A percentile compares a stretch with the other conserved stretches of the same genome.
These are phyloP conservation scores for Setomelanomma holmii DNA, from an alignment of 2,329 filamentous ascomycete genomes.

Conservation along the genomic window DNA sequence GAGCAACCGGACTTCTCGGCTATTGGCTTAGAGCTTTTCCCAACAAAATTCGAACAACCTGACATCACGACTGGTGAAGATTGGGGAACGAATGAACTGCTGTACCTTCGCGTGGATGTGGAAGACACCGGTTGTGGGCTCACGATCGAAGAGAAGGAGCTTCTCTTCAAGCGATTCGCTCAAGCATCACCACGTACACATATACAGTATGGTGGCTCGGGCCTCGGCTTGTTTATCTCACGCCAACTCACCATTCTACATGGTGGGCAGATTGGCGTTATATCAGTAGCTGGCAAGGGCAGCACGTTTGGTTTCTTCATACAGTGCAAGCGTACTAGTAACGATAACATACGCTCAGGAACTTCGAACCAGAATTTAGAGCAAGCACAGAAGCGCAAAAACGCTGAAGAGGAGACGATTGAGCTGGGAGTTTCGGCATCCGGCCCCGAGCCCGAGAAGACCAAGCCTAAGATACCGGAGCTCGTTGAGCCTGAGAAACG, in stretches of 20 bases:
- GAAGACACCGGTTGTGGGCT: slow-evolving; percentile 51
- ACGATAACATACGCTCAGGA: too few species aligned
- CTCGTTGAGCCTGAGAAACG: slow-evolving; percentile 15
- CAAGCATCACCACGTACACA: slow-evolving; percentile 44
- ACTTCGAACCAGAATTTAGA: slow-evolving; percentile 17
- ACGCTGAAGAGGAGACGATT: slow-evolving; percentile 5
- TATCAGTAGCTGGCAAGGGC: slow-evolving; percentile 36
- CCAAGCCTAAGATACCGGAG: neutral
- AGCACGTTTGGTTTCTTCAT: slow-evolving; percentile 45
- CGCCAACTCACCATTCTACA: slow-evolving; percentile 43
- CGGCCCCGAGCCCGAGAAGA: slow-evolving; percentile 5
- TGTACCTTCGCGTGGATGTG: slow-evolving; percentile 49
- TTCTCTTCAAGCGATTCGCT: slow-evolving; percentile 42
- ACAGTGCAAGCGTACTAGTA: too few species aligned
- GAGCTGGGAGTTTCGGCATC: slow-evolving; percentile 19
- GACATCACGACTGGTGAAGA: too few species aligned
- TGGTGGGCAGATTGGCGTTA: slow-evolving; percentile 44
- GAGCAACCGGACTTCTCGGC: slow-evolving; percentile 41
- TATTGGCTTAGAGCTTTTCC: slow-evolving; percentile 29
- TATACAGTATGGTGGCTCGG: slow-evolving; percentile 47
- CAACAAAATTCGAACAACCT: neutral
- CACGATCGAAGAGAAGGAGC: slow-evolving; percentile 44
- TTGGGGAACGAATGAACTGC: slow-evolving; percentile 9
- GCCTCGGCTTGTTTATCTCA: slow-evolving; percentile 46
- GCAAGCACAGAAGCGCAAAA: slow-evolving; percentile 10